Evolutionary conservation across 495 filamentous ascomycete species (phyloP).

Genomic region (Penicillium cataractarum): DNA sequence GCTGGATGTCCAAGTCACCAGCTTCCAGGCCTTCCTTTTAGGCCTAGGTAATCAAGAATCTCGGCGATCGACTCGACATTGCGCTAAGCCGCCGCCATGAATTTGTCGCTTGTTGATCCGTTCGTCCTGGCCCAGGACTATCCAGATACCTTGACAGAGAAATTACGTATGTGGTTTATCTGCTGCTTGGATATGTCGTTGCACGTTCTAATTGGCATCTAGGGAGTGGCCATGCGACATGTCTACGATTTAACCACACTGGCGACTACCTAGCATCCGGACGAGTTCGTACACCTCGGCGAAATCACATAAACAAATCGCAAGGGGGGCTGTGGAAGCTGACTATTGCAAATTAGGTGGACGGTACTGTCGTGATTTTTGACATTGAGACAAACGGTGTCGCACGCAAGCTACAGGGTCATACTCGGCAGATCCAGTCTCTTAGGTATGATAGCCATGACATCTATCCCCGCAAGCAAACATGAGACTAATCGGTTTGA

Average conservation of each 20-base stretch:
- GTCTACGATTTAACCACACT: slow-evolving; percentile 86
- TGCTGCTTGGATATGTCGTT: too few relatives aligned
- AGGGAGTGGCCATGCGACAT: slow-evolving; percentile 68
- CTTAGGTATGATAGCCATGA: slow-evolving; percentile 52
- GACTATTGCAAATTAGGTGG: slow-evolving; percentile 52
- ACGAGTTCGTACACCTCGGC: slow-evolving; percentile 57
- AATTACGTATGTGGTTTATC: slow-evolving; percentile 62
- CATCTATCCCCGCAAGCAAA: neutral
- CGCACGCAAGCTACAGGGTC: slow-evolving; percentile 87
- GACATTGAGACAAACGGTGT: slow-evolving; percentile 96
- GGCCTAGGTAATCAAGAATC: slow-evolving; percentile 26
- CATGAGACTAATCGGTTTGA: neutral
- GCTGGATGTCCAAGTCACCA: slow-evolving; percentile 37
- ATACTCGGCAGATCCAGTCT: slow-evolving; percentile 87
- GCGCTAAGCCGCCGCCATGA: slow-evolving; percentile 55
- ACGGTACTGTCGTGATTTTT: slow-evolving; percentile 93
- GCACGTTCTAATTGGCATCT: neutral
- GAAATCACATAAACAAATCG: neutral
- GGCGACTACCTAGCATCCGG: slow-evolving; percentile 94
- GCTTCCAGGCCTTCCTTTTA: slow-evolving; percentile 32
- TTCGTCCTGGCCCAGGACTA: slow-evolving; percentile 92
- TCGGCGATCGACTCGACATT: slow-evolving; percentile 9
- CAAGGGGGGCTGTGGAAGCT: neutral
- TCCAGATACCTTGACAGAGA: slow-evolving; percentile 83
- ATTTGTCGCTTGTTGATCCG: slow-evolving; percentile 77